phyloP scores from a whole-genome alignment of 2,329 filamentous ascomycete species.

The Dothiorella sarmentorum region DNA sequence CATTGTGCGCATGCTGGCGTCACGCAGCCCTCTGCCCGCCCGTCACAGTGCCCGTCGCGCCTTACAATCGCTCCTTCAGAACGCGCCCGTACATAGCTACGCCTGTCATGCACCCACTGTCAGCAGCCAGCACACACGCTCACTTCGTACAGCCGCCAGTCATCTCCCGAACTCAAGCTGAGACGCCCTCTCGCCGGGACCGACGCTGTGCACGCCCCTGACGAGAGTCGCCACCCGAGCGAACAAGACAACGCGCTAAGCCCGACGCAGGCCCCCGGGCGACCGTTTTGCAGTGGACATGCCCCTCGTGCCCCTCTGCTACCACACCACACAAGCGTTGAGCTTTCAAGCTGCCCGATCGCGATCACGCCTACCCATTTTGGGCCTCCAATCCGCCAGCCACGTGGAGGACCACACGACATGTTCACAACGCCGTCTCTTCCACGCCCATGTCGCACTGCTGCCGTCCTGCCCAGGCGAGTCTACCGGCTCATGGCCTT shows the following conservation, averaged over 20 bases:
- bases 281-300: no score
- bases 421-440: no score
- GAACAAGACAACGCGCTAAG: not conserved
- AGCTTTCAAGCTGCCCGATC: constrained; percentile 1
- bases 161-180: not conserved
- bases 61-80: not conserved
- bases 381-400: not conserved
- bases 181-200: not conserved
- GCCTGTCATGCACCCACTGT: not conserved
- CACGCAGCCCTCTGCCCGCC: not conserved
- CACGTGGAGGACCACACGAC: not conserved
- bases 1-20: not conserved
- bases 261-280: not conserved
- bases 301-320: no score
- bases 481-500: no score
- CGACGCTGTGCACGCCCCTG: constrained; percentile 3
- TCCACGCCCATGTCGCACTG: no score
- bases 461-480: no score
- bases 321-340: no score
- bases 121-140: not conserved
- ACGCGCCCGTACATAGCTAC: no score
- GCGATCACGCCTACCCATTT: constrained; percentile 2
- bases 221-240: constrained; percentile 7
- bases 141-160: not conserved
- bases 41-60: not conserved